These are phyloP conservation scores for Fusarium floridanum DNA, from an alignment of 2,329 filamentous ascomycete species.

Conservation along the genomic window DNA sequence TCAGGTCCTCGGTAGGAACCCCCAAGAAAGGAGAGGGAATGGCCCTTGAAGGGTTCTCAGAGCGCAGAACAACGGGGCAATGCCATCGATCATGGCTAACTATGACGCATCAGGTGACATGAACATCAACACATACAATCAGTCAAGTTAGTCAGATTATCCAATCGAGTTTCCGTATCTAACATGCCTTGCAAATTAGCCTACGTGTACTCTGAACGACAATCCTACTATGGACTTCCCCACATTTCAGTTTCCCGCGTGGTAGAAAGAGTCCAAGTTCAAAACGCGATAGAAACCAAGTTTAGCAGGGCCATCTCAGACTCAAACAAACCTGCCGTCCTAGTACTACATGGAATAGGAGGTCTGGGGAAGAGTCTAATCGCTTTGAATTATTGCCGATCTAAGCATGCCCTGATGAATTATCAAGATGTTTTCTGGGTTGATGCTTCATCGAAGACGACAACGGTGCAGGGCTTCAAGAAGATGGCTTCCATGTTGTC, in stretches of 20 bases:
- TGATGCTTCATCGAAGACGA: not conserved
- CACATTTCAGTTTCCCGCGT: not conserved
- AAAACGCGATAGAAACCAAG: not conserved
- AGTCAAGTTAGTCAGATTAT: not conserved
- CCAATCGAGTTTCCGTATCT: not conserved
- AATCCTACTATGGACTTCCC: not conserved
- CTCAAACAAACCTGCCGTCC: not conserved
- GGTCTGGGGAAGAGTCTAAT: not conserved
- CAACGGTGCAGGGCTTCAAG: not conserved
- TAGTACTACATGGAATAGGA: not conserved
- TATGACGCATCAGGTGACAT: not conserved
- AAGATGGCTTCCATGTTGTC: not conserved
- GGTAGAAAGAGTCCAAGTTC: not conserved
- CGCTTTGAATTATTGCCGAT: not conserved
- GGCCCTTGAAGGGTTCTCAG: not conserved
- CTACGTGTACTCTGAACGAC: not conserved
- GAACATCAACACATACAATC: not conserved
- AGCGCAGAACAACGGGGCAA: not conserved
- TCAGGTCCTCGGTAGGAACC: not conserved
- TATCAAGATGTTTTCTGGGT: not conserved
- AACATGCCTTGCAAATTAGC: not conserved
- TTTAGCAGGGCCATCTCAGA: not conserved
- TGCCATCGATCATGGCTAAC: not conserved
- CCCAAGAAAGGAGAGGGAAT: not conserved
- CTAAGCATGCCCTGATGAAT: not conserved